A percentile compares a stretch with the other conserved stretches of the same genome.
Evolutionary conservation across 805 yeast genomes (phyloP).

Genomic region (Metschnikowia borealis): DNA sequence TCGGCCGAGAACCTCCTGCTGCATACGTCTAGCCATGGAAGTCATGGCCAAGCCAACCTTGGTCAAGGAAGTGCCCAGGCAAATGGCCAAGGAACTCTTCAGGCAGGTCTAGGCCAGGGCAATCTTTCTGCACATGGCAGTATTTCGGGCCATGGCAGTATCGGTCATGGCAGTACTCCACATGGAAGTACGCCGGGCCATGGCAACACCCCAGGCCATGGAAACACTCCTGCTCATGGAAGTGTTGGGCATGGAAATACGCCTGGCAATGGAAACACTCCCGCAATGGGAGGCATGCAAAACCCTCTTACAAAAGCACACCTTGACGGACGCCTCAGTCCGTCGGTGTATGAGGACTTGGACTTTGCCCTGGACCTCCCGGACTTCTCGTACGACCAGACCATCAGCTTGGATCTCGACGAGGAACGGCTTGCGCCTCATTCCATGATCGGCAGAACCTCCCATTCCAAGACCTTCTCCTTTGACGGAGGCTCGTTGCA

Average conservation of each 20-base stretch:
- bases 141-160: too few relatives aligned
- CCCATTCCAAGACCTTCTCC: constrained; percentile 20
- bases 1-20: background rate
- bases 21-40: background rate
- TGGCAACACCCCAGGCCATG: background rate
- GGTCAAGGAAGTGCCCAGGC: too few relatives aligned
- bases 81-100: too few relatives aligned
- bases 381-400: constrained; percentile 14
- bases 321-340: constrained; percentile 7
- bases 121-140: too few relatives aligned
- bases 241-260: too few relatives aligned
- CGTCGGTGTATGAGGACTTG: constrained; percentile 14
- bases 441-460: constrained; percentile 1
- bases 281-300: background rate
- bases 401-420: constrained; percentile 8
- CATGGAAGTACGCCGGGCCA: too few relatives aligned
- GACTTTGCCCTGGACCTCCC: constrained; percentile 17
- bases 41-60: too few relatives aligned
- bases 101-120: too few relatives aligned
- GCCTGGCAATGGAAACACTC: background rate
- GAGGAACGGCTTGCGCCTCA: constrained; percentile 1
- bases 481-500: constrained; percentile 18
- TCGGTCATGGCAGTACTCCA: too few relatives aligned
- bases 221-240: background rate
- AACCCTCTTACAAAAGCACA: background rate